These are phyloP conservation scores for Fomitiporia mediterranea DNA, from an alignment of 1,284 basidiomycete genomes.

Conservation along the genomic window DNA sequence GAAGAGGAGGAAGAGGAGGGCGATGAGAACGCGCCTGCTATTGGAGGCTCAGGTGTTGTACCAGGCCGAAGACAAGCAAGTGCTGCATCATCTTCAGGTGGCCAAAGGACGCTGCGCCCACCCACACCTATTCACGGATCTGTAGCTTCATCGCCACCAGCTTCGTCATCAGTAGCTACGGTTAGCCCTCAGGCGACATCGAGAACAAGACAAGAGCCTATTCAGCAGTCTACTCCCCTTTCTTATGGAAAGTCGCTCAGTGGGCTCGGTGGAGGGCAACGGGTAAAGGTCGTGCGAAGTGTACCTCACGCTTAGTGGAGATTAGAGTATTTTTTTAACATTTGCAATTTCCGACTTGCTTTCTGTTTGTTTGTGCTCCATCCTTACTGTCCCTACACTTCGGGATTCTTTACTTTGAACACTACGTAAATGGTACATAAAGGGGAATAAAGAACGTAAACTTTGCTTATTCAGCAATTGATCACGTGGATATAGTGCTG, in stretches of 20 bases:
- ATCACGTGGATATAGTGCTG: slow-evolving; percentile 5
- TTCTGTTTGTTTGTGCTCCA: background rate
- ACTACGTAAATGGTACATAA: background rate
- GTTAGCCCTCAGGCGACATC: slow-evolving; percentile 4
- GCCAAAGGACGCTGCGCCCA: slow-evolving; percentile 13
- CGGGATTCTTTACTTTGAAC: background rate
- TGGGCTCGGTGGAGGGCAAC: background rate
- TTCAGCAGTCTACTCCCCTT: background rate
- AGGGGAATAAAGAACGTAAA: background rate
- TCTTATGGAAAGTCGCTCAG: slow-evolving; percentile 3
- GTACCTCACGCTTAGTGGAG: slow-evolving; percentile 1
- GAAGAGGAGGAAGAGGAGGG: slow-evolving; percentile 51
- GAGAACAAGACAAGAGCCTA: slow-evolving; percentile 5
- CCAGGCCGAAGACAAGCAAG: slow-evolving; percentile 6
- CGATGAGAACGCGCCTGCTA: slow-evolving; percentile 18
- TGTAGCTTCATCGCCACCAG: slow-evolving; percentile 16
- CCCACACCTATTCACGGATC: slow-evolving; percentile 20
- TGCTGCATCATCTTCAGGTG: slow-evolving; percentile 2
- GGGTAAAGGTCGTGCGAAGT: slow-evolving; percentile 12
- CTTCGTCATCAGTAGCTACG: slow-evolving; percentile 16
- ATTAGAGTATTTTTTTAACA: background rate
- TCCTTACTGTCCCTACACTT: background rate
- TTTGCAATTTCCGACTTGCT: background rate
- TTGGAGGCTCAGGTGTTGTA: background rate
- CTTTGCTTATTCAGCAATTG: background rate